Conservation (phyloP, 129 eudicot genomes). For the Flaveria sonorensis region DNA sequence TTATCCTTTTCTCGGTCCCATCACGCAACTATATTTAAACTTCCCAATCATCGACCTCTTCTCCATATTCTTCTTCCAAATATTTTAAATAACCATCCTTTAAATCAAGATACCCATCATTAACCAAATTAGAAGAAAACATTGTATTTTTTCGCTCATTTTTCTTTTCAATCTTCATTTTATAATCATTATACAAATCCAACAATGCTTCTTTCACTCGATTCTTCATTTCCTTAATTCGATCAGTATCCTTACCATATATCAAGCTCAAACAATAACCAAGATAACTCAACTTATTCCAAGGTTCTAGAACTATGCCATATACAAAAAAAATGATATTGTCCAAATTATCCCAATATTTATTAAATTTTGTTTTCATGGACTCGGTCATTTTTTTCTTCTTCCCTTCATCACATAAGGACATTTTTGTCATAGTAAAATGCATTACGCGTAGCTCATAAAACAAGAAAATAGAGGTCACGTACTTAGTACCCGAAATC, state of each 20-base stretch:
- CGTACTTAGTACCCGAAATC: too few species aligned
- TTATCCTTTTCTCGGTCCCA: background rate
- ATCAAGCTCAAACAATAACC: background rate
- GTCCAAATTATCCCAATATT: background rate
- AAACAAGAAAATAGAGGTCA: too few species aligned
- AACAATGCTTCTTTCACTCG: background rate
- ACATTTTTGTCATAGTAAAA: too few species aligned
- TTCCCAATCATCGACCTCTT: background rate
- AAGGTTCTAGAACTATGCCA: background rate
- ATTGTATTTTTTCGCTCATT: background rate
- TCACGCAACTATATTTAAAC: background rate
- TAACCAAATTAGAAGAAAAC: background rate
- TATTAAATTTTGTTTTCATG: too few species aligned
- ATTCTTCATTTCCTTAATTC: background rate
- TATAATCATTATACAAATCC: too few species aligned
- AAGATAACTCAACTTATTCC: background rate
- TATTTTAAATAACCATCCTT: background rate
- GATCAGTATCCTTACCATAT: background rate
- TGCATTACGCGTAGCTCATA: too few species aligned
- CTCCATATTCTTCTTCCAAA: too few species aligned
- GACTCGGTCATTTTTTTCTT: background rate
- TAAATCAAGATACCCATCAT: background rate
- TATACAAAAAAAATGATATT: background rate
- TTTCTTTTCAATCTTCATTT: background rate
- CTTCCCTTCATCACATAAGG: background rate